Base-by-base conservation (phyloP, 2,329 filamentous ascomycete genomes). In the Talaromyces sp. region DNA sequence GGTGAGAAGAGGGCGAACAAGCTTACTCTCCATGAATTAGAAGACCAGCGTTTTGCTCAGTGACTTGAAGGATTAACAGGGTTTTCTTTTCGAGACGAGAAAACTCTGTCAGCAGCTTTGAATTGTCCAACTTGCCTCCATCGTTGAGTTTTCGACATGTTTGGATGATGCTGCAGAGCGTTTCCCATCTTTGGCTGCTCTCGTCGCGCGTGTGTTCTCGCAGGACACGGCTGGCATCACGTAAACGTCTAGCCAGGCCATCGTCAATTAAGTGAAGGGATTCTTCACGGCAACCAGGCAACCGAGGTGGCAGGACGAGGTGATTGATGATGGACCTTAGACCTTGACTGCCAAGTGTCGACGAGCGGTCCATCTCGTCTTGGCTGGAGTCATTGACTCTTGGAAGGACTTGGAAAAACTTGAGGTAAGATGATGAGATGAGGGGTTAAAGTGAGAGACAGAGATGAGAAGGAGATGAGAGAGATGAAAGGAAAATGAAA, bases 41-140 rank as follows among this genome's bases (percentile, higher is more conserved):
- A 3, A 83, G 57, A 10, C 72, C 80, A 1, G 79, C 76, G 65
- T 84, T 83, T 62, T 83, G 81, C 59, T 79, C 74, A 0, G 68
- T 65, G n/a, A 83, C 61, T 54, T 81, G 72, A 0, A 82, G 57
- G 4, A 82, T 71, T 4, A 83, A 64, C 24, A 74, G 64, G 29
- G 72, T 59, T 9, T 67, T 63, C n/a, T 32, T n/a, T 27, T 68
- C 48, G 14, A 78, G 56, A 21, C 61, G 62, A 14, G 61, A 59
- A 21, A 80, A 67, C 31, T 65, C 68, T 1, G 58, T 59, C 1
- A 70, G 41, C 0, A 79, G 63, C 27, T 57, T 58, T 12, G 56
- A 48, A 32, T 66, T 65, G 31, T 69, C 64, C 17, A 68, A 56
- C 14, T 62, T 60, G 27, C 46, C 57, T 24, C 61, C 58, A 9